Evolutionary conservation across 345 rosid species (phyloP).

Genomic region (Pelargonium nanum): DNA sequence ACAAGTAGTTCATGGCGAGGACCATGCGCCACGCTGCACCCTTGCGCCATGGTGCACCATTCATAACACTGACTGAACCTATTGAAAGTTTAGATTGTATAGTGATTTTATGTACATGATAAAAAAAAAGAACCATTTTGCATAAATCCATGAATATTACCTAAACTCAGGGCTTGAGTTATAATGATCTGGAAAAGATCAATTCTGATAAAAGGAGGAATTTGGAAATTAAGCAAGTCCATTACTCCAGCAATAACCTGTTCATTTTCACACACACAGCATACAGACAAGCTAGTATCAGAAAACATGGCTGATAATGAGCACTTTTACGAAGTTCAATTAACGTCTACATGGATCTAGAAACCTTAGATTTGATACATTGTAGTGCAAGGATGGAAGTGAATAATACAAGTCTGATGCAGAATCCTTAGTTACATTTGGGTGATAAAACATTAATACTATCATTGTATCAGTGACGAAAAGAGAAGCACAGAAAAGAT

Average conservation of each 20-base stretch:
- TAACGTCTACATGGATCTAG: not conserved
- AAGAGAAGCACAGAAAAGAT: not conserved
- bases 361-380: not conserved
- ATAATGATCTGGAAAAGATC: slow-evolving; percentile 64
- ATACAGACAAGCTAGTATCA: not conserved
- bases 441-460: not conserved
- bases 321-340: not conserved
- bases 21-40: no score
- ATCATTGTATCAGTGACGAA: no score
- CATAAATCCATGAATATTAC: slow-evolving; percentile 14
- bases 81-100: not conserved
- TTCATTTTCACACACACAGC: slow-evolving; percentile 17
- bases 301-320: slow-evolving; percentile 1
- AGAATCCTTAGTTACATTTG: not conserved
- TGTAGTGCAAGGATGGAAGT: not conserved
- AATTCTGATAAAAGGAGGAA: slow-evolving; percentile 72
- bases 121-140: not conserved
- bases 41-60: no score
- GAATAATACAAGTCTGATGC: not conserved
- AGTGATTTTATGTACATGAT: not conserved
- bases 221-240: slow-evolving; percentile 51
- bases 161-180: slow-evolving; percentile 51
- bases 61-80: no score
- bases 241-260: slow-evolving; percentile 85
- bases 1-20: no score